Percentiles rank a stretch among this genome's conserved stretches.
Evolutionary conservation across 352 stramenopile species (phyloP).

Genomic region (Phytophthora podocarpi): DNA sequence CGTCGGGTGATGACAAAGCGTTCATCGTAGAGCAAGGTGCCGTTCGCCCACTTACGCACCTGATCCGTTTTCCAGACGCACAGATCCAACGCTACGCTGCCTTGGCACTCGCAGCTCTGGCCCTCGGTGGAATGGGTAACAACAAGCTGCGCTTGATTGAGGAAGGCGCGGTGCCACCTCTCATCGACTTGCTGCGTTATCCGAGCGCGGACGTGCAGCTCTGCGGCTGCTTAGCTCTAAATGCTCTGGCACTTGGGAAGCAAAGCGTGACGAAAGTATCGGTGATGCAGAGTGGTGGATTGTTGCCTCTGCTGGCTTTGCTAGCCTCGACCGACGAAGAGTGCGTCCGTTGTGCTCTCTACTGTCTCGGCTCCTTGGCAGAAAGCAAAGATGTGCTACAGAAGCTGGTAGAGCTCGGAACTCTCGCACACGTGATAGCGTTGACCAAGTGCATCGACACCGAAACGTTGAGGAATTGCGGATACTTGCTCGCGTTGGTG

Average conservation of each 20-base stretch:
- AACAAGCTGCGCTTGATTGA: constrained; percentile 94
- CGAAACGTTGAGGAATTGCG: constrained; percentile 92
- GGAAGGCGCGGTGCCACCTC: constrained; percentile 90
- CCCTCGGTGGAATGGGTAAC: constrained; percentile 90
- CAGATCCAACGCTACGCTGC: constrained; percentile 96
- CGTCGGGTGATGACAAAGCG: constrained; percentile 82
- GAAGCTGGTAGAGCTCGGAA: constrained; percentile 90
- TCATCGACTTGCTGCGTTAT: constrained; percentile 94
- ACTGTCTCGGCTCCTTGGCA: constrained; percentile 92
- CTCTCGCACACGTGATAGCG: constrained; percentile 80
- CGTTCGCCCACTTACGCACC: constrained; percentile 93
- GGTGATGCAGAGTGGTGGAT: constrained; percentile 89
- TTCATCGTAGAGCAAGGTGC: constrained; percentile 92
- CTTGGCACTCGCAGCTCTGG: constrained; percentile 91
- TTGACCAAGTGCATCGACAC: constrained; percentile 87
- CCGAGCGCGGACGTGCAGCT: constrained; percentile 94
- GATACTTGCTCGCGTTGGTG: constrained; percentile 92
- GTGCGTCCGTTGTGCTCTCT: constrained; percentile 90
- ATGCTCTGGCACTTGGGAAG: constrained; percentile 89
- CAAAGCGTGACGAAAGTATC: constrained; percentile 88
- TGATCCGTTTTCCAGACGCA: constrained; percentile 94
- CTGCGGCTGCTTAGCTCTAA: constrained; percentile 92
- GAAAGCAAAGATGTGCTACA: constrained; percentile 93
- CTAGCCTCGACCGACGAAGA: constrained; percentile 88
- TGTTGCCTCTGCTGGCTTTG: constrained; percentile 91